Conservation (phyloP, 768 basidiomycete species). For the Lentinula detonsa region DNA sequence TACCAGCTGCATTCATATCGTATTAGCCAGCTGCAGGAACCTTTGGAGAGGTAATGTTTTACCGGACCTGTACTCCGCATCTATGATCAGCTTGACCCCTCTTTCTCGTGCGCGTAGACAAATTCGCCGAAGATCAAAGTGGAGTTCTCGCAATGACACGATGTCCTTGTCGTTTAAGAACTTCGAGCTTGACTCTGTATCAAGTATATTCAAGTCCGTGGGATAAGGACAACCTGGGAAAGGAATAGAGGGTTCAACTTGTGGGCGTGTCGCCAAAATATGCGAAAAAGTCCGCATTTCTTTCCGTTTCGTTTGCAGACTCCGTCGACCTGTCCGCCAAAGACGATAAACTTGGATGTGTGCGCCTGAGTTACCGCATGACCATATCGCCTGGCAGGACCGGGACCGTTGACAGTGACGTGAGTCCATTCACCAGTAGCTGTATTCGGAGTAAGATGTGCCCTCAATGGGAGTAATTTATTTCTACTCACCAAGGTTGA, state of each 20-base stretch:
- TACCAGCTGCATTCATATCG: slow-evolving; percentile 39
- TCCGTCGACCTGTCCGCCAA: no score
- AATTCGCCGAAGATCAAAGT: slow-evolving; percentile 56
- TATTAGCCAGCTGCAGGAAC: not conserved
- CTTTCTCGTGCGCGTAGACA: slow-evolving; percentile 56
- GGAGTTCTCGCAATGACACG: slow-evolving; percentile 50
- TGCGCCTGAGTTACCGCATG: no score
- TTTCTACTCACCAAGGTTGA: no score
- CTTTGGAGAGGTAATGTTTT: not conserved
- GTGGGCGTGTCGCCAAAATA: slow-evolving; percentile 38
- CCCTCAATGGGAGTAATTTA: no score
- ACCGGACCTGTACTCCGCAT: slow-evolving; percentile 74
- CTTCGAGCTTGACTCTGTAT: slow-evolving; percentile 2
- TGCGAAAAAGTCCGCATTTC: no score
- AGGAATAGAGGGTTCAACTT: slow-evolving; percentile 25
- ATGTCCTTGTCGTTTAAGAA: slow-evolving; percentile 52
- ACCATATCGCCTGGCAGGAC: no score
- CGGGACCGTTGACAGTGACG: no score
- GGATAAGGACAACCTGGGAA: slow-evolving; percentile 67
- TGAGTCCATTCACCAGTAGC: no score
- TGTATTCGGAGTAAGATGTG: no score
- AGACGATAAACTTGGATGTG: no score
- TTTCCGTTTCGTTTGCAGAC: no score
- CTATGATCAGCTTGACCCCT: slow-evolving; percentile 68
- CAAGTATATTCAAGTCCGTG: slow-evolving; percentile 53